phyloP scores from a whole-genome alignment of 345 rosid species.

The Limnanthes douglasii region DNA sequence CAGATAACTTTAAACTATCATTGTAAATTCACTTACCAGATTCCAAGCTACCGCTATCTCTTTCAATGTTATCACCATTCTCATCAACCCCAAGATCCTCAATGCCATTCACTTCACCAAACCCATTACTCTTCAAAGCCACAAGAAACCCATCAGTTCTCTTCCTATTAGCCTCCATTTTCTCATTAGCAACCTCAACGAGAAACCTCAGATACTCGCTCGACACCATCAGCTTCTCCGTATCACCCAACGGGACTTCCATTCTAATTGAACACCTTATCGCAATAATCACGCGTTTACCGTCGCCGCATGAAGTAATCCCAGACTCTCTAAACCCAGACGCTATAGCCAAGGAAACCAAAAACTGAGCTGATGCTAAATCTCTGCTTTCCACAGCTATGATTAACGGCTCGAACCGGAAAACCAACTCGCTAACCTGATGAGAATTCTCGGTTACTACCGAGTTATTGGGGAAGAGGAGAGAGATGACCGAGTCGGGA shows the following conservation, averaged over 20 bases:
- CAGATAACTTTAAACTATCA: too few relatives aligned
- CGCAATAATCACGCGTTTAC: conserved; percentile 66
- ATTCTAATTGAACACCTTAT: conserved; percentile 70
- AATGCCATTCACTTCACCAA: conserved; percentile 6
- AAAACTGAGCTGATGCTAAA: conserved; percentile 37
- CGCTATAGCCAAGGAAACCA: conserved; percentile 57
- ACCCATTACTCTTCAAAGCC: conserved; percentile 24
- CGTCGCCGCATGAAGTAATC: conserved; percentile 53
- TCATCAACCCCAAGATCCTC: conserved; percentile 12
- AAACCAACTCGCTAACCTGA: conserved; percentile 30
- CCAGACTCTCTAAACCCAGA: conserved; percentile 83
- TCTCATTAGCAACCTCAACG: conserved; percentile 59
- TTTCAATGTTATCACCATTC: conserved; percentile 13
- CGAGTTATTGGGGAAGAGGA: conserved; percentile 28
- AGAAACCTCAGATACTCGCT: conserved; percentile 55
- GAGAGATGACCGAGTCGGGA: conserved; percentile 25
- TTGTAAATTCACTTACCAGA: conserved; percentile 19
- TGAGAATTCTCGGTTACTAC: not conserved
- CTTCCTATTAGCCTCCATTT: conserved; percentile 72
- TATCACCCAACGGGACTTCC: conserved; percentile 78
- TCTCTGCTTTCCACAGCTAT: conserved; percentile 71
- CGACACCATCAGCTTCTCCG: conserved; percentile 32
- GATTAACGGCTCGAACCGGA: conserved; percentile 83
- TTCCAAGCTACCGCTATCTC: conserved; percentile 8
- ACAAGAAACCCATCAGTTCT: conserved; percentile 44